Base-by-base conservation (phyloP, 352 stramenopile genomes). In the Phytophthora fragariae region DNA sequence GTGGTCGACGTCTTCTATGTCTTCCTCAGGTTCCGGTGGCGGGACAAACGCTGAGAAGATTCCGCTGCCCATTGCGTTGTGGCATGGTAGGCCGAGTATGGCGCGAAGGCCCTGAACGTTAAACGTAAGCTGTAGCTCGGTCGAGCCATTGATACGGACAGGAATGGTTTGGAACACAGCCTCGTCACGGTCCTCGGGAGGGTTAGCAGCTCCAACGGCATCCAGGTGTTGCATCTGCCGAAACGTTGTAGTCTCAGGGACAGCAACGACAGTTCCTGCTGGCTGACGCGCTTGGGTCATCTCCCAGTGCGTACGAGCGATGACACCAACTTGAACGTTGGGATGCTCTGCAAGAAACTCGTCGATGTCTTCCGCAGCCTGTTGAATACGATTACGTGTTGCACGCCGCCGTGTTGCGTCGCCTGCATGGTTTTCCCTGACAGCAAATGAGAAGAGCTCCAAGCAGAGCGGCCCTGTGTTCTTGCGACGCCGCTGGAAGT, bases 381-480 rank as follows among this genome's bases (percentile, higher is more conserved):
- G 41, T 19, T 19, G 57, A 54, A 54, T 54, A 19, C 37, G 24
- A 29, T 41, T 29, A 1, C 57, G 24, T 39, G 60, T 59, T 31
- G 44, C 58, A 27, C 24, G 50, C 15, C 50, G 39, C 21, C 21
- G 39, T 5, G 41, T 63, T 44, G 24, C 15, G 17, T 56, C 44
- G 11, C 31, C 41, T 21, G 10, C n/a, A 12, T 55, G 19, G 21
- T 19, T 49, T 24, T 62, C 37, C 39, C 41, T 63, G 19, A 55
- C 27, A 27, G 58, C 27, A 37, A 55, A 49, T 44, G 47, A 27
- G 37, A 65, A 44, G 6, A 65, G 27, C 17, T 65, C 44, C n/a
- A 56, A 35, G 27, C 41, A 47, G 9, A 65, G 41, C 14, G 27
- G 58, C 3, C 58, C 41, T 29, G 41, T 33, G 7, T 15, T 8